These are phyloP conservation scores for Calonectria honghensis DNA, from an alignment of 2,329 filamentous ascomycete species.

Conservation along the genomic window DNA sequence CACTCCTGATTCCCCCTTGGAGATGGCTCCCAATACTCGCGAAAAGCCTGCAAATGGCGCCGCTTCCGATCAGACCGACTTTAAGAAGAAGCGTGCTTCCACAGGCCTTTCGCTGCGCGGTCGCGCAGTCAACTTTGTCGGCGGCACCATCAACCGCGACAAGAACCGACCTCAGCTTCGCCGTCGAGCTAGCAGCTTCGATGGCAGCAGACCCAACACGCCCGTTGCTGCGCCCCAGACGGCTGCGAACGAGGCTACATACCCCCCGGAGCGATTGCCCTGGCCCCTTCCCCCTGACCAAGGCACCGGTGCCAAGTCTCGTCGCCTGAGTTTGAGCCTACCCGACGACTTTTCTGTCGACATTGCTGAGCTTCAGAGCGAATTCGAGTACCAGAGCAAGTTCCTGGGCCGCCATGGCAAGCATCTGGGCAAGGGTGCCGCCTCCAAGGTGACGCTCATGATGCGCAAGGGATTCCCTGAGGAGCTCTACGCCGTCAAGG, in stretches of 20 bases:
- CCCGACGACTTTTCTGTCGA: slow-evolving; percentile 85
- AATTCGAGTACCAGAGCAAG: slow-evolving; percentile 83
- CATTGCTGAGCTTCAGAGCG: slow-evolving; percentile 79
- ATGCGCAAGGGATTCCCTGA: slow-evolving; percentile 77
- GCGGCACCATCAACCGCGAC: slow-evolving; percentile 52
- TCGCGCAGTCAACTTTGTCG: slow-evolving; percentile 69
- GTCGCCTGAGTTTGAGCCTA: slow-evolving; percentile 83
- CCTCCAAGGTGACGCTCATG: slow-evolving; percentile 89
- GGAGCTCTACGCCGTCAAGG: slow-evolving; percentile 89
- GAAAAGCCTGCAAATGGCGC: slow-evolving; percentile 53
- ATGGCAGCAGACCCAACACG: slow-evolving; percentile 60
- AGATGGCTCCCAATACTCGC: slow-evolving; percentile 61
- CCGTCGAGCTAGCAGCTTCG: slow-evolving; percentile 70
- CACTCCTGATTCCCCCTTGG: slow-evolving; percentile 68
- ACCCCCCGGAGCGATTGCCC: slow-evolving; percentile 66
- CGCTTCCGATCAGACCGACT: slow-evolving; percentile 66
- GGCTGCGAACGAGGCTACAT: slow-evolving; percentile 54
- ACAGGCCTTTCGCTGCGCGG: slow-evolving; percentile 71
- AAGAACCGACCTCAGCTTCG: slow-evolving; percentile 50
- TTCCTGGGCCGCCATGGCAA: slow-evolving; percentile 83
- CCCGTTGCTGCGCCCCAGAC: slow-evolving; percentile 41
- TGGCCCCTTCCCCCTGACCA: slow-evolving; percentile 79
- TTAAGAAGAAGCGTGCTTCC: slow-evolving; percentile 70
- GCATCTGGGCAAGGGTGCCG: slow-evolving; percentile 87
- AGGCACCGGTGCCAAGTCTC: slow-evolving; percentile 85